Evolutionary conservation across 257 asterid genomes (phyloP), one percentile per base, ranked within the genome.

Genomic region (Scutellaria baicalensis): DNA sequence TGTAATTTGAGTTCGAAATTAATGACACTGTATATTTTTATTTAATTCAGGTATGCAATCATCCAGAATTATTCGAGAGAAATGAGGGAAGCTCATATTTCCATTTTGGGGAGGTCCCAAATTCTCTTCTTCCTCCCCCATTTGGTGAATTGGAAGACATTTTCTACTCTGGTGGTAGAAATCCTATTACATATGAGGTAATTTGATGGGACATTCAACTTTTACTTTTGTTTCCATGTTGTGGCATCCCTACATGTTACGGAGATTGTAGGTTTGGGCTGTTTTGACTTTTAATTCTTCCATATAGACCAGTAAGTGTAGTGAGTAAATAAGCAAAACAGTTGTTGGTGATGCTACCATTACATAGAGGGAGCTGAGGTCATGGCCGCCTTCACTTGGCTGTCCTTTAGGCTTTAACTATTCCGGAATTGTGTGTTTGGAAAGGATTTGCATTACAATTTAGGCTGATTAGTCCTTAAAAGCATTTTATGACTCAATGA

Each of bases 31-130:
- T 67, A 55, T 47, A 57, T 51, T 63, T 50, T 68, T 43, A 55
- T 75, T 75, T 57, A 59, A 59, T 75, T 38, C 76, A 93, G 97
- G 99, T 94, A 31, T 94, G 99, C 85, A 94, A 94, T 78, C 99
- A 94, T 84, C 99, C 99, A 33, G 99, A 94, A 83, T 60, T 94
- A 52, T 94, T 94, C 82, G 99, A 94, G 87, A 91, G 99, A 88
- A 91, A 94, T 68, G 99, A 94, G 75, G 99, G 99, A 64, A 91
- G 89, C 83, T 47, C 93, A 27, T 94, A 84, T 68, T 92, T 91
- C 79, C 72, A 89, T 80, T 94, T 94, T 64, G 97, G 97, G 72
- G 95, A 86, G 62, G 74, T 94, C 77, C 84, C 90, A 65, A 88
- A 84, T 80, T 75, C 95, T 39, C 99, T 88, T 76, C 87, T 78